phyloP scores from a whole-genome alignment of 2,329 filamentous ascomycete genomes.

The Neonectria faginata region DNA sequence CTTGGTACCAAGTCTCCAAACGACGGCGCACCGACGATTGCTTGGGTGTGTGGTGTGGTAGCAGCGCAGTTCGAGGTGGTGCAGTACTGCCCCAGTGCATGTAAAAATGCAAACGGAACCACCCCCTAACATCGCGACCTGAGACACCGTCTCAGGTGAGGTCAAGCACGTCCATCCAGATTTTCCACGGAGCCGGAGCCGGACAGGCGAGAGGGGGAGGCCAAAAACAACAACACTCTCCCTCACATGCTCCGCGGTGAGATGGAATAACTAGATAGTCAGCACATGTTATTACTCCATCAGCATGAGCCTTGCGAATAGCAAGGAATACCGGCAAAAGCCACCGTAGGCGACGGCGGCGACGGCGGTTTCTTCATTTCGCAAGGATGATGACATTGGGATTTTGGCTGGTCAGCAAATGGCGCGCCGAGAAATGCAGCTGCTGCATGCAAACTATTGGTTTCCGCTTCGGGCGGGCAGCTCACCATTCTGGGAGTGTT shows the following conservation, averaged over 20 bases:
- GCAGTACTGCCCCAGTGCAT: conserved; percentile 37
- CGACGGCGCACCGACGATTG: conserved; percentile 39
- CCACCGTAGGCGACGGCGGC: conserved; percentile 34
- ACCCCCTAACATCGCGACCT: conserved; percentile 46
- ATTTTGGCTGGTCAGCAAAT: conserved; percentile 26
- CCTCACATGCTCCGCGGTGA: background rate
- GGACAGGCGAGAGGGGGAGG: conserved; percentile 25
- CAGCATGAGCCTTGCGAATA: conserved; percentile 11
- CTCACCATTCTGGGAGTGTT: conserved; percentile 15
- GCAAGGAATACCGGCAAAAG: conserved; percentile 31
- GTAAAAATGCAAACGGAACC: conserved; percentile 35
- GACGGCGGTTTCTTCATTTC: conserved; percentile 36
- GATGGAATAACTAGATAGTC: conserved; percentile 4
- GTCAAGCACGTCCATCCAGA: conserved; percentile 35
- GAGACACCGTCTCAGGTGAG: conserved; percentile 53
- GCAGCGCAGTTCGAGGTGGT: conserved; percentile 16
- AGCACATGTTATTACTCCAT: conserved; percentile 10
- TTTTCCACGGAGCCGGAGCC: conserved; percentile 22
- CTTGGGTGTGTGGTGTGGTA: conserved; percentile 19
- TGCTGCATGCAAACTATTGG: conserved; percentile 20
- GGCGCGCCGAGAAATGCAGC: conserved; percentile 22
- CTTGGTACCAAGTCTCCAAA: conserved; percentile 21
- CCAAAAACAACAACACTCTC: background rate
- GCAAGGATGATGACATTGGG: conserved; percentile 31
- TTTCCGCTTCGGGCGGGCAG: conserved; percentile 20